Evolutionary conservation across 1,284 basidiomycete genomes (phyloP).

Genomic region (Fomes fomentarius): DNA sequence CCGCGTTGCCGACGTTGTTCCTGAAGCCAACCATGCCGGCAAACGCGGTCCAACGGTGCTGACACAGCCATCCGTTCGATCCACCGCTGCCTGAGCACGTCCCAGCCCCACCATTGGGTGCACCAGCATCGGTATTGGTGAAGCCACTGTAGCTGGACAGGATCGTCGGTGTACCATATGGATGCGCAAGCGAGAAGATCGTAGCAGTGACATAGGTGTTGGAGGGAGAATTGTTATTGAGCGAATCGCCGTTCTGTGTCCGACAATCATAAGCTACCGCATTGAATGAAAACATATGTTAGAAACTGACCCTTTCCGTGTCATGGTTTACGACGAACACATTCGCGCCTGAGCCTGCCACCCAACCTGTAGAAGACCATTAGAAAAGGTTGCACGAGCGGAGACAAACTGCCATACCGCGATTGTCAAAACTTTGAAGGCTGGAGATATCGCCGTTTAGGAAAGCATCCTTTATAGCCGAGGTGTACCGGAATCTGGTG

Average conservation of each 20-base stretch:
- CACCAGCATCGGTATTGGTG: conserved; percentile 53
- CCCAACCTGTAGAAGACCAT: conserved; percentile 49
- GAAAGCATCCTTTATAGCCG: conserved; percentile 55
- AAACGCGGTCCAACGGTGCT: conserved; percentile 63
- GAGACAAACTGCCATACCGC: conserved; percentile 37
- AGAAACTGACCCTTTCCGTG: conserved; percentile 57
- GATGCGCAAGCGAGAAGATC: conserved; percentile 68
- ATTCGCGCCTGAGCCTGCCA: conserved; percentile 56
- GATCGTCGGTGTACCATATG: conserved; percentile 68
- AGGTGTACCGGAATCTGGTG: conserved; percentile 64
- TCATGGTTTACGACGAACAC: conserved; percentile 74
- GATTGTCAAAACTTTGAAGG: conserved; percentile 58
- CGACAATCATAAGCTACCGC: neutral
- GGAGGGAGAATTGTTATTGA: conserved; percentile 63
- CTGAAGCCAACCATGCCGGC: conserved; percentile 66
- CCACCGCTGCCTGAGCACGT: conserved; percentile 58
- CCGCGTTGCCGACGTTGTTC: conserved; percentile 54
- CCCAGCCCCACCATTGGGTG: conserved; percentile 49
- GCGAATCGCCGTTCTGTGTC: conserved; percentile 50
- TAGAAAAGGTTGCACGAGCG: neutral
- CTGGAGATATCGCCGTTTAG: conserved; percentile 50
- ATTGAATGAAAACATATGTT: neutral
- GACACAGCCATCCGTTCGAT: conserved; percentile 59
- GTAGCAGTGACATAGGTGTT: conserved; percentile 64
- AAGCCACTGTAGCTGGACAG: conserved; percentile 62